A percentile compares a stretch with the other conserved stretches of the same genome.
Conservation (phyloP, 2,329 filamentous ascomycete genomes). For the Mycosphaerella sp. region DNA sequence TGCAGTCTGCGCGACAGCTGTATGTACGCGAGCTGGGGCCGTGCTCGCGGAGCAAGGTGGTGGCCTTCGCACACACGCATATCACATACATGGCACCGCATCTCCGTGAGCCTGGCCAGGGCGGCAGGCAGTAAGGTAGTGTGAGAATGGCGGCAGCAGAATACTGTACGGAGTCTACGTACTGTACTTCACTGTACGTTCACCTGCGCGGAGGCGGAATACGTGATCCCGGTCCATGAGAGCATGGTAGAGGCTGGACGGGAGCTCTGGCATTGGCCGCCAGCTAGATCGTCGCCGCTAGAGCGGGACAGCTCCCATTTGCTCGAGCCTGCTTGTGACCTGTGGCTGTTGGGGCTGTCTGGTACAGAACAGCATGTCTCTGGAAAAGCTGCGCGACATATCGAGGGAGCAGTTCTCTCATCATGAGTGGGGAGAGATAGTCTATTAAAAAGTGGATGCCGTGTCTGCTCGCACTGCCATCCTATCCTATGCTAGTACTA, state of each 20-base stretch:
- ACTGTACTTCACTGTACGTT: too few species aligned
- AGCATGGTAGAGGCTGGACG: constrained; percentile 4
- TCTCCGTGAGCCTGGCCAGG: neutral
- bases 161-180: too few species aligned
- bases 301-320: constrained; percentile 11
- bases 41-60: neutral
- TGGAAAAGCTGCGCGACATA: constrained; percentile 6
- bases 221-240: constrained; percentile 1
- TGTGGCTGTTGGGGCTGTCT: constrained; percentile 7
- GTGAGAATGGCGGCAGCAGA: neutral
- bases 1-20: neutral
- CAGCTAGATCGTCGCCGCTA: neutral
- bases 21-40: neutral
- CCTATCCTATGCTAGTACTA: too few species aligned
- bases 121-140: too few species aligned
- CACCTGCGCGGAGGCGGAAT: constrained; percentile 4
- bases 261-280: neutral
- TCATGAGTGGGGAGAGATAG: neutral
- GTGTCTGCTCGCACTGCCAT: neutral
- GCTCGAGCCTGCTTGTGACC: constrained; percentile 11
- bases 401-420: constrained; percentile 1
- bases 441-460: constrained; percentile 6
- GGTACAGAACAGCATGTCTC: too few species aligned
- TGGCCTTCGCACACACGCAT: neutral
- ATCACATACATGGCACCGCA: constrained; percentile 1